Base-by-base conservation (phyloP, 2,329 filamentous ascomycete genomes). In the Penicillium sp. region DNA sequence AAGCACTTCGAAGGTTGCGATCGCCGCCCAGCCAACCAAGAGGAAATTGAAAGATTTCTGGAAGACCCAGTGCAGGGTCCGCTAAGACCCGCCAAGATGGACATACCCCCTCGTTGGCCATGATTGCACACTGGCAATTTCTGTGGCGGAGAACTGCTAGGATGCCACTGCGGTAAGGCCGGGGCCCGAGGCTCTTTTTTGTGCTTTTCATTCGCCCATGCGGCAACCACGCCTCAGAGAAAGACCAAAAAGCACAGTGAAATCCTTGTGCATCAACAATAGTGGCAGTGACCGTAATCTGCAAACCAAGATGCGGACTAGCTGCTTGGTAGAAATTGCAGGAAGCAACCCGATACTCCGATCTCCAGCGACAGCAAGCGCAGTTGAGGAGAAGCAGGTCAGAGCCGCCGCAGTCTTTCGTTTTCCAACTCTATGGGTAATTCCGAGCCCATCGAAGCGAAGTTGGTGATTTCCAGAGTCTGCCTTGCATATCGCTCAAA, bases 381-480 rank as follows among this genome's bases (percentile, higher is more conserved):
- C 30, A 46, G 47, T 36, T 16, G 35, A 46, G 14, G 2, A 12
- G 27, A 40, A 7, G 4, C 25, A 34, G 30, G 25, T n/a, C 2
- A 25, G 34, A 33, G 27, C 41, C 35, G 13, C 39, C 35, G 43
- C 28, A 13, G 22, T 12, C 7, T 34, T 36, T 11, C 25, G 16
- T 36, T 29, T 19, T 28, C 31, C 3, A 14, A 7, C 16, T 11
- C 33, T 16, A 36, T 48, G 16, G 13, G 18, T 25, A 7, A 12
- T 16, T 41, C 13, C 35, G 16, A 11, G 22, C 22, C 29, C 33
- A 36, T 36, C 25, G 22, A 46, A 33, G 39, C 41, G 38, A 18
- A 16, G 53, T 59, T 59, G 55, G 55, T 61, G 58, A 61, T 58
- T 46, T 19, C 44, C 28, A 30, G 16, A 33, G 16, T 37, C 47